Base-by-base conservation (phyloP, 495 filamentous ascomycete genomes). In the Lophium mytilinum region DNA sequence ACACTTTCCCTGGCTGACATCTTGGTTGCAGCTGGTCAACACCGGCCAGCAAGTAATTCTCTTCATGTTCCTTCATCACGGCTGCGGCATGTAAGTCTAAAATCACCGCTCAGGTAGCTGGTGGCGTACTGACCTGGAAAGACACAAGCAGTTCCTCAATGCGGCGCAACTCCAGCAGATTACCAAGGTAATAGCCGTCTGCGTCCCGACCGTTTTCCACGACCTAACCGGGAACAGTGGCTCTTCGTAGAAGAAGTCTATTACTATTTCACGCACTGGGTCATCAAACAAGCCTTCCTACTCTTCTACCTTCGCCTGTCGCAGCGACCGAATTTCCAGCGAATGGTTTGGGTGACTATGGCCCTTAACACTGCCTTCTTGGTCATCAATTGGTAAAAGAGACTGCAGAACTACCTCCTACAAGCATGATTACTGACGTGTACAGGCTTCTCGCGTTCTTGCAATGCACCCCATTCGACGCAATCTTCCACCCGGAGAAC, bases 221-320 rank as follows among this genome's bases (percentile, higher is more conserved):
- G 10, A 19, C 37, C 41, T 56, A 56, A 36, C 5, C 1, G 1
- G 15, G 48, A 4, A 12, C 24, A 34, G 41, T 58, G 41, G 41
- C 41, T 53, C n/a, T 59, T 59, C 19, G 37, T 54, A 12, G 50
- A 59, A 50, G 56, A 59, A 36, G 34, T 59, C 6, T 47, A 45
- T 18, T 59, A 59, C 40, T 53, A 53, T n/a, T 21, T 40, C 24
- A 50, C 52, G 15, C 56, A 59, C 42, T 59, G 19, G 21, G 42
- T 50, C 6, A 59, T 59, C 9, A 59, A 59, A 35, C 36, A 40
- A 10, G 50, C 56, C 43, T 59, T 59, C 34, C 56, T 59, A 1
- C 37, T 59, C 33, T 59, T 59, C 35, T 59, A 59, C 50, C 51
- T 59, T 15, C 56, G 56, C 24, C 30, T 59, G 3, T 59, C 56